Base-by-base conservation (phyloP, 2,329 filamentous ascomycete species). In the Akanthomyces dipterigenus region DNA sequence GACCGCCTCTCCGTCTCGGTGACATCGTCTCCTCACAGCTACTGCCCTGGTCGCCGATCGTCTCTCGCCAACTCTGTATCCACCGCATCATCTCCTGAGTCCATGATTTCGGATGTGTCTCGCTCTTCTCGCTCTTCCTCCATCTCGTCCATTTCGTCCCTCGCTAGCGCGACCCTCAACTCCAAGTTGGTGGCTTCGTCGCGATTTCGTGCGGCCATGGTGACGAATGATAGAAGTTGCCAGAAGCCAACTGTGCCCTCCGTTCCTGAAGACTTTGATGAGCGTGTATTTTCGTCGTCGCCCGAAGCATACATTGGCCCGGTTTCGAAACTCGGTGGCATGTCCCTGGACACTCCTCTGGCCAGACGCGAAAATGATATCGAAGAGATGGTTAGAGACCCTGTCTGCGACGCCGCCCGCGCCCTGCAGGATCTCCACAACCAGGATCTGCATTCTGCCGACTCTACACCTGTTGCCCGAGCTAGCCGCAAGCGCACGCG, bases 31-130 rank as follows among this genome's bases (percentile, higher is more conserved):
- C 83, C 84, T 28, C 77, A 80, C 67, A 76, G 75, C 65, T 80
- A 80, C 67, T 70, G 67, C 55, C 75, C 77, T 2, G 73, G 76
- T 42, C 84, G 85, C 63, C 83, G 84, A 64, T 86, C 84, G 16
- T 87, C 85, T 18, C 80, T 87, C 63, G 84, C 84, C 70, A 85
- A 81, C 69, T 85, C 85, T 20, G 76, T 85, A 66, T 88, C 85
- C 28, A 83, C 82, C 34, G 80, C 82, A 38, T 88, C 85, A 63
- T 88, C 85, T 31, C 85, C 85, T 64, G 85, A 88, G 69, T 88
- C 85, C 60, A 87, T 88, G 84, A 74, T 88, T 50, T 87, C 85
- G 63, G 85, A 88, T 69, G 77, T 78, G 62, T 87, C 82, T 62
- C 80, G 80, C 64, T 79, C 83, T 64, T 87, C 85, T 65, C 83